Conservation (phyloP, 805 yeast species). For the Kluyveromyces aestuarii region DNA sequence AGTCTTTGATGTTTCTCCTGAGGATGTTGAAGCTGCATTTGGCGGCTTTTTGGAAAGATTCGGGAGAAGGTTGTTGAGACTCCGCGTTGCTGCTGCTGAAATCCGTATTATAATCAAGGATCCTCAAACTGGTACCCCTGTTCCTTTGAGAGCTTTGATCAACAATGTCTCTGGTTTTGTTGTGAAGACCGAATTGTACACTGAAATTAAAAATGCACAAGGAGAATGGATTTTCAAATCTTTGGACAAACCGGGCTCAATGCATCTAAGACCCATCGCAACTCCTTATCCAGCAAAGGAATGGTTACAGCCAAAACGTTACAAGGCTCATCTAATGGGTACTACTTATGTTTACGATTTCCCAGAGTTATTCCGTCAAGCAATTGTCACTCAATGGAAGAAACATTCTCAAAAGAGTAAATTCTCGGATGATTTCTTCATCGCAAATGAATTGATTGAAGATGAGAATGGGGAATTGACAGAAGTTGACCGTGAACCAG, state of each 20-base stretch:
- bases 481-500: slow-evolving; percentile 91
- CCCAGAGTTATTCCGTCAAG: slow-evolving; percentile 97
- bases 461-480: slow-evolving; percentile 73
- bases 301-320: slow-evolving; percentile 96
- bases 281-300: slow-evolving; percentile 98
- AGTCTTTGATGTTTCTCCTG: slow-evolving; percentile 87
- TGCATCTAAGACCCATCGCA: slow-evolving; percentile 93
- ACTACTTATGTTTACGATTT: slow-evolving; percentile 97
- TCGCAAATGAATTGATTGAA: slow-evolving; percentile 70
- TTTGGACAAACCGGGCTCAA: slow-evolving; percentile 87
- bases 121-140: slow-evolving; percentile 75
- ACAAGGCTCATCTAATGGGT: slow-evolving; percentile 96
- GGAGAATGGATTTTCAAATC: slow-evolving; percentile 98
- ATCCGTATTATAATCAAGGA: slow-evolving; percentile 93
- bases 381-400: slow-evolving; percentile 79
- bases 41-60: slow-evolving; percentile 97
- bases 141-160: slow-evolving; percentile 94
- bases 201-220: slow-evolving; percentile 83
- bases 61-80: slow-evolving; percentile 93
- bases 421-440: slow-evolving; percentile 57
- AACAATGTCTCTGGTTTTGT: slow-evolving; percentile 96
- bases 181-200: slow-evolving; percentile 88
- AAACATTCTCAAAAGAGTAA: slow-evolving; percentile 44
- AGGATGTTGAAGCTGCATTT: slow-evolving; percentile 94
- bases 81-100: slow-evolving; percentile 96